Evolutionary conservation across 306 rosid species (phyloP).

Genomic region (Dicorynia guianensis): DNA sequence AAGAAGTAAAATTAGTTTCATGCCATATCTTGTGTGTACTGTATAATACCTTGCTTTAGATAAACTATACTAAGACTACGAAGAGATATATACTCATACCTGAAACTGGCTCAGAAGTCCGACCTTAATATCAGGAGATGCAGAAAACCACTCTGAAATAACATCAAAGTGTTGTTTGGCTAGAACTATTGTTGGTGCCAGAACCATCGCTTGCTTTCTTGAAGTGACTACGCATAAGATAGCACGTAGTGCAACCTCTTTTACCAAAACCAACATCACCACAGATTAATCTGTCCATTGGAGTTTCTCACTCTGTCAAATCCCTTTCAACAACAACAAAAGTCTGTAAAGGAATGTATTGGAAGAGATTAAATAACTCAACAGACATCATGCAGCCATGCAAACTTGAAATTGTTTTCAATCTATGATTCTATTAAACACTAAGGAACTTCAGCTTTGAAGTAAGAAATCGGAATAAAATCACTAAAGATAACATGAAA

Average conservation of each 20-base stretch:
- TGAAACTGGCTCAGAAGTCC: constrained; percentile 95
- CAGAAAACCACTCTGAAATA: constrained; percentile 81
- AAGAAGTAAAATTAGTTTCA: constrained; percentile 8
- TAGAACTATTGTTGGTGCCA: constrained; percentile 93
- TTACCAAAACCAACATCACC: constrained; percentile 99
- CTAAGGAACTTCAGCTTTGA: neutral
- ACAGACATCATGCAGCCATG: constrained; percentile 34
- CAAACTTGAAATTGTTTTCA: neutral
- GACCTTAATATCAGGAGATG: constrained; percentile 65
- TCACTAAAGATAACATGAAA: too few species aligned
- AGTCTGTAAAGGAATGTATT: constrained; percentile 58
- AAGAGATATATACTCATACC: constrained; percentile 54
- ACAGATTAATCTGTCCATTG: constrained; percentile 95
- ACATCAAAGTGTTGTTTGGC: constrained; percentile 95
- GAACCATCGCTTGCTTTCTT: constrained; percentile 95
- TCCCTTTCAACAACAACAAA: constrained; percentile 87
- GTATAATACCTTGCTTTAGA: constrained; percentile 1
- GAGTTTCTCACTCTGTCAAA: constrained; percentile 84
- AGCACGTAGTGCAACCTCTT: constrained; percentile 99
- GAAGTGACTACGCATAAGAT: constrained; percentile 76
- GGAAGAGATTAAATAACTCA: constrained; percentile 36
- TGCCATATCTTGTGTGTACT: neutral
- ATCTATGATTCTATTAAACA: neutral
- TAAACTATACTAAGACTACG: constrained; percentile 30
- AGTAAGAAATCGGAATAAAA: too few species aligned